Evolutionary conservation across 2,329 filamentous ascomycete species (phyloP).

Genomic region (Pseudogymnoascus sp.): DNA sequence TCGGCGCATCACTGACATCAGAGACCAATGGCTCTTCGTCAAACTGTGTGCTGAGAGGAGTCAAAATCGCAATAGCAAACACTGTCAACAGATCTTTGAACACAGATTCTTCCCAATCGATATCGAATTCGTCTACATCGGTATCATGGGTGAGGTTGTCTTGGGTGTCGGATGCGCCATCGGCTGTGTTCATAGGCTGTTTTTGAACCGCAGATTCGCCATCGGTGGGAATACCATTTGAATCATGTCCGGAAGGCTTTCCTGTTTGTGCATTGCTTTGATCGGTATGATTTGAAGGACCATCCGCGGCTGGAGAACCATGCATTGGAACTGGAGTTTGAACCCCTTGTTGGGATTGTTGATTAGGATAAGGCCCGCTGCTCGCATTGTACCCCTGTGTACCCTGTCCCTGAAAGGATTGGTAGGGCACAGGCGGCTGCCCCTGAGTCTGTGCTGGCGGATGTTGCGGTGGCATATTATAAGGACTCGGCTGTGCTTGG

Average conservation of each 20-base stretch:
- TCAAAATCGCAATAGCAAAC: not conserved
- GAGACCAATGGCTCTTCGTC: not conserved
- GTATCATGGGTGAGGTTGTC: not conserved
- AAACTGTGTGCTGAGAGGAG: not conserved
- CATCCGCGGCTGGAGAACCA: not conserved
- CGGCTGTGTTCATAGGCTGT: not conserved
- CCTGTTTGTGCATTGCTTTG: not conserved
- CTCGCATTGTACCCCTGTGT: not conserved
- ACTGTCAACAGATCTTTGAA: not conserved
- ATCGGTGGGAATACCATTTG: not conserved
- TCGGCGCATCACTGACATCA: not conserved
- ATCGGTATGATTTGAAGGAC: not conserved
- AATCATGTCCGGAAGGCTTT: not conserved
- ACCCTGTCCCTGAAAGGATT: not conserved
- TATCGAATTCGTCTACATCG: not conserved
- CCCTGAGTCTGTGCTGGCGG: slow-evolving; percentile 9
- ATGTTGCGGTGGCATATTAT: slow-evolving; percentile 10
- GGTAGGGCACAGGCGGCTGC: slow-evolving; percentile 8
- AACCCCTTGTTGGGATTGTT: not conserved
- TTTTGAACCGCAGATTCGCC: not conserved
- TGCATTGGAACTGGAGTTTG: not conserved
- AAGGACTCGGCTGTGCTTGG: slow-evolving; percentile 4
- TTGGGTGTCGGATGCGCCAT: not conserved
- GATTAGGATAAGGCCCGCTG: not conserved
- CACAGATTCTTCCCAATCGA: slow-evolving; percentile 1